Base-by-base conservation (phyloP, 768 basidiomycete species). In the Trametes cingulata region DNA sequence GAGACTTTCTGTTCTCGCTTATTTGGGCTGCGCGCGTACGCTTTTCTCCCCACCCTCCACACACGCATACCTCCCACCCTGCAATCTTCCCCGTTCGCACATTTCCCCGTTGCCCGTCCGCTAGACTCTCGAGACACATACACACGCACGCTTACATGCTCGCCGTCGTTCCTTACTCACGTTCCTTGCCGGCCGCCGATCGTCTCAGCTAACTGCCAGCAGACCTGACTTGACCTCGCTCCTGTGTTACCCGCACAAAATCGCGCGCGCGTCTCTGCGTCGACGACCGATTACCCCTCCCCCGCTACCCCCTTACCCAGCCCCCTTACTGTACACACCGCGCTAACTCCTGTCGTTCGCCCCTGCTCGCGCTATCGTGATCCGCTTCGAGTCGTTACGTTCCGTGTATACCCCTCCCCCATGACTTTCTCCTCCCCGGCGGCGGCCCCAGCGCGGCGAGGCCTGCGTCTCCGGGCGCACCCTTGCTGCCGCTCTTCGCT, bases 291-390 rank as follows among this genome's bases (percentile, higher is more conserved):
- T 15, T 25, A 10, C 13, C 37, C 49, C 49, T 33, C 9, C 33
- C 25, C 5, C 22, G 25, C 37, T 17, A 8, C 25, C 43, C 7
- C 37, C 45, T 12, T 17, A 27, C 35, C 22, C 27, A 10, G n/a
- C 35, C 6, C 39, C 10, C 12, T 10, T 57, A 57, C 56, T 49
- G 47, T 57, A 57, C 29, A 42, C 27, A 43, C 36, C 39, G n/a
- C n/a, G 47, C 47, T 57, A 50, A 57, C 47, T 57, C 39, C 47
- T 49, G 29, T 49, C 48, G 47, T 49, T 42, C 39, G 56, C 47
- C 49, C 40, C 27, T n/a, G 25, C 56, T 57, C 56, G 56, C 46
- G 47, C 56, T 57, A 57, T 57, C 56, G 39, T 57, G 47, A 20
- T 39, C 41, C 52, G 27, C 41, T 36, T 15, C 50, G 35, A 41